Evolutionary conservation across 768 basidiomycete genomes (phyloP).

Genomic region (Boletus vinaceobasis): DNA sequence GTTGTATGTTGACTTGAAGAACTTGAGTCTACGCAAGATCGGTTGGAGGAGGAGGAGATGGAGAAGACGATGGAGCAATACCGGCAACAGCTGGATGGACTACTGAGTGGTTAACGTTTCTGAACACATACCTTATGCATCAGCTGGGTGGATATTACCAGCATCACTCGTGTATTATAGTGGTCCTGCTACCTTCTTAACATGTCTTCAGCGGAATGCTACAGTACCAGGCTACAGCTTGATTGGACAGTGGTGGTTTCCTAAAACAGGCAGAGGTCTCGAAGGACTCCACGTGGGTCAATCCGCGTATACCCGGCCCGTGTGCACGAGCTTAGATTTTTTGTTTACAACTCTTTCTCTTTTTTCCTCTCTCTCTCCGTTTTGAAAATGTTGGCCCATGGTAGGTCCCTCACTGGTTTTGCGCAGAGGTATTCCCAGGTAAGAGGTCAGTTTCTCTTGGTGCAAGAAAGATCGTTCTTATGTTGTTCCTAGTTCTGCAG

Average conservation of each 20-base stretch:
- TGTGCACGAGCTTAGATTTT: slow-evolving; percentile 7
- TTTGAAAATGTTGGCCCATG: slow-evolving; percentile 52
- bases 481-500: slow-evolving; percentile 45
- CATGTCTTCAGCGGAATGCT: not conserved
- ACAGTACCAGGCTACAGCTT: not conserved
- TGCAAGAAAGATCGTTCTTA: slow-evolving; percentile 7
- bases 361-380: slow-evolving; percentile 17
- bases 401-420: slow-evolving; percentile 51
- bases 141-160: not conserved
- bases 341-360: slow-evolving; percentile 14
- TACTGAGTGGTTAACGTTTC: slow-evolving; percentile 52
- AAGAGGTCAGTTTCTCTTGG: slow-evolving; percentile 12
- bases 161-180: slow-evolving; percentile 8
- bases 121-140: slow-evolving; percentile 14
- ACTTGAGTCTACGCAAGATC: slow-evolving; percentile 54
- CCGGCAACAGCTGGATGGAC: slow-evolving; percentile 82
- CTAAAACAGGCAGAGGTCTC: slow-evolving; percentile 6
- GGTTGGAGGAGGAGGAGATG: slow-evolving; percentile 73
- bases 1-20: slow-evolving; percentile 6
- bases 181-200: not conserved
- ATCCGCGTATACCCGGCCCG: slow-evolving; percentile 30
- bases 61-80: slow-evolving; percentile 90
- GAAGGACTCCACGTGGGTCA: slow-evolving; percentile 17
- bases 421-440: slow-evolving; percentile 54
- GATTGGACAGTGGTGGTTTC: not conserved